A percentile compares a stretch with the other conserved stretches of the same genome.
Evolutionary conservation across 2,329 filamentous ascomycete genomes (phyloP).

Genomic region (Penicillium sp.): DNA sequence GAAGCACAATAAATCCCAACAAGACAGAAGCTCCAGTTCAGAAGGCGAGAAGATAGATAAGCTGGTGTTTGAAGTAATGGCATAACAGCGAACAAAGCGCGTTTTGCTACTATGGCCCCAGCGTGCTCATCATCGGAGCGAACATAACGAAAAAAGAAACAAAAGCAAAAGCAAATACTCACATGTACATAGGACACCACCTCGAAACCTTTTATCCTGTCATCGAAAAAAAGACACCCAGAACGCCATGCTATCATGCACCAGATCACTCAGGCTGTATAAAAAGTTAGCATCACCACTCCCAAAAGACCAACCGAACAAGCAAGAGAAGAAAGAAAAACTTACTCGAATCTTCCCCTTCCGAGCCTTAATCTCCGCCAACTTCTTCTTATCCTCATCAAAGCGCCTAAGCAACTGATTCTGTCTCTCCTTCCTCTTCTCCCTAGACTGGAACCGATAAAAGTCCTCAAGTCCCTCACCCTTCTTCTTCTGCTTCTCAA

Average conservation of each 20-base stretch:
- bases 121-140: conserved; percentile 44
- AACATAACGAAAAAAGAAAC: conserved; percentile 3
- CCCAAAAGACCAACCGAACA: conserved; percentile 9
- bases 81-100: conserved; percentile 34
- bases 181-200: conserved; percentile 20
- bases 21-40: conserved; percentile 43
- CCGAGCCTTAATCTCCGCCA: conserved; percentile 68
- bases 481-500: conserved; percentile 62
- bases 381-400: conserved; percentile 71
- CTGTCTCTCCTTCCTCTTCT: conserved; percentile 75
- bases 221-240: conserved; percentile 17
- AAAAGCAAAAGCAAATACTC: conserved; percentile 16
- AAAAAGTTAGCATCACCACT: conserved; percentile 12
- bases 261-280: conserved; percentile 37
- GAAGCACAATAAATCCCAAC: neutral
- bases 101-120: conserved; percentile 54
- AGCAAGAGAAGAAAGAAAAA: conserved; percentile 1
- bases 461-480: conserved; percentile 68
- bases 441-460: conserved; percentile 79
- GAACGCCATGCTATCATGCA: conserved; percentile 33
- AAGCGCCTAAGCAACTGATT: conserved; percentile 68
- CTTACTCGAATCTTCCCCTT: conserved; percentile 59
- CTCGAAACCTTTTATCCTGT: conserved; percentile 12
- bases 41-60: conserved; percentile 63
- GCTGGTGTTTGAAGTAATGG: conserved; percentile 64